Percentiles rank a stretch among this genome's conserved stretches.
Evolutionary conservation across 2,329 filamentous ascomycete species (phyloP).

Genomic region (Sclerotinia subarctica): DNA sequence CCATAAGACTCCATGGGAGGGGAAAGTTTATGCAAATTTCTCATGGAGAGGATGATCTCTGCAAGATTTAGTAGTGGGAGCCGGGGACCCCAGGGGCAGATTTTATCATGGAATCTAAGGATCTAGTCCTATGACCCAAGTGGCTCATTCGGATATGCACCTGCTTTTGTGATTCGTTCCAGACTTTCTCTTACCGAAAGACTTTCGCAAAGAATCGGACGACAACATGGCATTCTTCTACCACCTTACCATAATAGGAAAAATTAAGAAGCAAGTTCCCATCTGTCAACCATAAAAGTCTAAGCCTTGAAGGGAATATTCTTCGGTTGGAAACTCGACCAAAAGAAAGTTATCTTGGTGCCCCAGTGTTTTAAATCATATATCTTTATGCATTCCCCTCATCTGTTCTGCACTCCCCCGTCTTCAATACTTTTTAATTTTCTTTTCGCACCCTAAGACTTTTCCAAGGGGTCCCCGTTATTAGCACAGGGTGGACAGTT

Average conservation of each 20-base stretch:
- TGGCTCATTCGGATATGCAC: background rate
- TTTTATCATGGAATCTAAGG: background rate
- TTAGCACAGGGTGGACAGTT: background rate
- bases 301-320: slow-evolving; percentile 1
- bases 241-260: slow-evolving; percentile 14
- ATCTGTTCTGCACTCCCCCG: background rate
- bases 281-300: background rate
- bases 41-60: slow-evolving; percentile 9
- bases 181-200: background rate
- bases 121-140: background rate
- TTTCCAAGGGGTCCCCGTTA: background rate
- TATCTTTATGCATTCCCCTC: slow-evolving; percentile 9
- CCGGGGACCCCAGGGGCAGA: slow-evolving; percentile 7
- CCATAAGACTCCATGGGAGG: slow-evolving; percentile 10
- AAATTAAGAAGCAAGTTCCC: background rate
- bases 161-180: slow-evolving; percentile 5
- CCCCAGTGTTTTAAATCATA: slow-evolving; percentile 4
- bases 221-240: slow-evolving; percentile 1
- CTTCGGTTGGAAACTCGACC: background rate
- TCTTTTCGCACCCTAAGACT: background rate
- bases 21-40: slow-evolving; percentile 1
- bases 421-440: background rate
- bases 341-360: background rate
- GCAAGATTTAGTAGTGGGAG: background rate
- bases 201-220: background rate